Conservation (phyloP, 208 protist genomes). For the Trypanosoma conorhini region DNA sequence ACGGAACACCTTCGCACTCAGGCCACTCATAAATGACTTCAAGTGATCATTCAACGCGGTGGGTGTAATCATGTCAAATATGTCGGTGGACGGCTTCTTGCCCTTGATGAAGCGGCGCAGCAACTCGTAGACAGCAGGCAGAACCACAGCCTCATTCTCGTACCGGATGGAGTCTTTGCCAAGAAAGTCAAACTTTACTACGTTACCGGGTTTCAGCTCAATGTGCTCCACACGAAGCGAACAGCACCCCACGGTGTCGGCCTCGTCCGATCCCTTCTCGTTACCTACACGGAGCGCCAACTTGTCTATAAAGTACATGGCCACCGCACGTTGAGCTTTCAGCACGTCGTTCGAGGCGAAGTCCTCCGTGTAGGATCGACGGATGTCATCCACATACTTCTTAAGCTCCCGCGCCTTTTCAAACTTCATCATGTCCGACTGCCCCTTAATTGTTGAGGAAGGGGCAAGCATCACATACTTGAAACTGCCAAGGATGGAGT, state of each 20-base stretch:
- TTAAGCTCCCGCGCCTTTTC: conserved; percentile 97
- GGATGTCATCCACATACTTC: conserved; percentile 94
- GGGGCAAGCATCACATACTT: conserved; percentile 99
- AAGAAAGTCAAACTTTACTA: conserved; percentile 97
- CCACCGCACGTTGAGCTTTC: conserved; percentile 94
- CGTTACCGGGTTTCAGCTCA: conserved; percentile 59
- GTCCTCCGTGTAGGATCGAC: conserved; percentile 89
- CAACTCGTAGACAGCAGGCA: conserved; percentile 92
- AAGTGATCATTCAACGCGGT: conserved; percentile 96
- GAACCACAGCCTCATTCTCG: conserved; percentile 91
- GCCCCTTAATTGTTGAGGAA: conserved; percentile 94
- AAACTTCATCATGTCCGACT: conserved; percentile 98
- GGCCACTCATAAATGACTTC: conserved; percentile 96
- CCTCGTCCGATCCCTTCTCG: conserved; percentile 98
- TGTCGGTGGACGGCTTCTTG: conserved; percentile 80
- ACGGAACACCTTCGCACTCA: conserved; percentile 99
- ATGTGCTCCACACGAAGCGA: conserved; percentile 98
- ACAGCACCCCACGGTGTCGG: conserved; percentile 99
- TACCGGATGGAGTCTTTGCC: conserved; percentile 99
- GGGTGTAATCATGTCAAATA: conserved; percentile 95
- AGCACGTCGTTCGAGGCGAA: conserved; percentile 69
- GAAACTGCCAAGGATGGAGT: conserved; percentile 88
- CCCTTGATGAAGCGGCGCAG: conserved; percentile 87
- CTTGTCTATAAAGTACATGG: conserved; percentile 99
- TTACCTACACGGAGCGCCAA: conserved; percentile 99